These are phyloP conservation scores for Suillus variegatus DNA, from an alignment of 768 basidiomycete species.

Conservation along the genomic window DNA sequence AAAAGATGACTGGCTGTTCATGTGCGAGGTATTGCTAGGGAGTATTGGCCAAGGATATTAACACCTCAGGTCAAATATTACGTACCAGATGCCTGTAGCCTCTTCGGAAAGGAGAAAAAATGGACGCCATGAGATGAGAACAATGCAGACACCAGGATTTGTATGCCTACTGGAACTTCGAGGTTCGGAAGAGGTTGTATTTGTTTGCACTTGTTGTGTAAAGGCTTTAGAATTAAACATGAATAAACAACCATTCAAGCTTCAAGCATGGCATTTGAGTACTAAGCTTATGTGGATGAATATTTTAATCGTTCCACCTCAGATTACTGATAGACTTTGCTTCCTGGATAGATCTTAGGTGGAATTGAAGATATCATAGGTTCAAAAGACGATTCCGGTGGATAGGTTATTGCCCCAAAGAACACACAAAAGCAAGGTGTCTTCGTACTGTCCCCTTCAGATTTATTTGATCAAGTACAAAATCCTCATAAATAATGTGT, in stretches of 20 bases:
- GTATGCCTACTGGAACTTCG: not conserved
- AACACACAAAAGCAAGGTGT: not conserved
- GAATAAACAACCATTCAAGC: not conserved
- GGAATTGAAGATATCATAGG: not conserved
- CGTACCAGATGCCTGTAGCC: conserved; percentile 32
- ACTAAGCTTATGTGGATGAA: not conserved
- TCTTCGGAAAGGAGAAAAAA: conserved; percentile 30
- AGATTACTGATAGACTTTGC: not conserved
- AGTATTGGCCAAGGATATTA: not conserved
- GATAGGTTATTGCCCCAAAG: not conserved
- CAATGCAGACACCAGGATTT: conserved; percentile 2
- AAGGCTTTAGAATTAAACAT: conserved; percentile 1
- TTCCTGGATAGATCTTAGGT: not conserved
- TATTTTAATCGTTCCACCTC: not conserved
- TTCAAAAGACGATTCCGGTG: not conserved
- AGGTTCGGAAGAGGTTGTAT: conserved; percentile 1
- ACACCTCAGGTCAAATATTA: not conserved
- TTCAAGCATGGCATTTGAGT: not conserved
- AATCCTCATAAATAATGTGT: not conserved
- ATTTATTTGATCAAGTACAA: not conserved
- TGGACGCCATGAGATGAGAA: conserved; percentile 26
- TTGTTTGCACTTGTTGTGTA: conserved; percentile 2
- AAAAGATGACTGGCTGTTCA: conserved; percentile 90
- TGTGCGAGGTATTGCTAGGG: conserved; percentile 85
- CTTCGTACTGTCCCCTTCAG: not conserved